A percentile compares a stretch with the other conserved stretches of the same genome.
Conservation (phyloP, 805 yeast species). For the Babjeviella inositovora region DNA sequence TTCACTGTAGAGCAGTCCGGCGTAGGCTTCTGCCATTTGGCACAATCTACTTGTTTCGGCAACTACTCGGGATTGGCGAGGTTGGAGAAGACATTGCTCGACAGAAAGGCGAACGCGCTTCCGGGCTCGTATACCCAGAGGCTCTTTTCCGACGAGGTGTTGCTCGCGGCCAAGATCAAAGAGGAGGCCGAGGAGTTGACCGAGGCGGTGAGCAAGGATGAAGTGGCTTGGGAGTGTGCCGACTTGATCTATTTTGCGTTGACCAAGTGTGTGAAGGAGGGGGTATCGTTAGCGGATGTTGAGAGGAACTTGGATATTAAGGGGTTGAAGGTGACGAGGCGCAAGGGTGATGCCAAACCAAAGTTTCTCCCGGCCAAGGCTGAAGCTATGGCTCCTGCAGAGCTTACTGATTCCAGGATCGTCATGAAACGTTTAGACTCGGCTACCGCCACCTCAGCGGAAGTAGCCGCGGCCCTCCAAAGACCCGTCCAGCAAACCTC, state of each 20-base stretch:
- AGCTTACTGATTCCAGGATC: constrained; percentile 12
- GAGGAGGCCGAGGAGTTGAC: constrained; percentile 95
- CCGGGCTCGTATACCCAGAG: constrained; percentile 91
- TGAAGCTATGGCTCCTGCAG: constrained; percentile 4
- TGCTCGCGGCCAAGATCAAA: constrained; percentile 73
- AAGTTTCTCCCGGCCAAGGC: constrained; percentile 27
- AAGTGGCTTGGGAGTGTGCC: constrained; percentile 95
- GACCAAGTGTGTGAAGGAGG: constrained; percentile 44
- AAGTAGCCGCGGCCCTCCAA: constrained; percentile 46
- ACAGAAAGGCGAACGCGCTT: constrained; percentile 58
- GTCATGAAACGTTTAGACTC: constrained; percentile 33
- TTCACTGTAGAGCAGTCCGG: constrained; percentile 79
- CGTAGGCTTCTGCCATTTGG: constrained; percentile 82
- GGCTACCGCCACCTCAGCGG: constrained; percentile 17
- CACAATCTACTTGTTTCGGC: constrained; percentile 70
- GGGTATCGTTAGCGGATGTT: constrained; percentile 66
- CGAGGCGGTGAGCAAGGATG: constrained; percentile 52
- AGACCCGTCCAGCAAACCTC: constrained; percentile 95
- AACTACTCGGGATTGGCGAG: constrained; percentile 46
- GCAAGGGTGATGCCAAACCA: constrained; percentile 93
- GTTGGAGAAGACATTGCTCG: constrained; percentile 49
- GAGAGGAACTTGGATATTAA: constrained; percentile 76
- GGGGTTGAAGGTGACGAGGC: constrained; percentile 73
- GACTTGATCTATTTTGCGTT: constrained; percentile 54
- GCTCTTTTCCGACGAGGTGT: constrained; percentile 59